Evolutionary conservation across 495 filamentous ascomycete genomes (phyloP).

Genomic region (Hypoxylon intermedium): DNA sequence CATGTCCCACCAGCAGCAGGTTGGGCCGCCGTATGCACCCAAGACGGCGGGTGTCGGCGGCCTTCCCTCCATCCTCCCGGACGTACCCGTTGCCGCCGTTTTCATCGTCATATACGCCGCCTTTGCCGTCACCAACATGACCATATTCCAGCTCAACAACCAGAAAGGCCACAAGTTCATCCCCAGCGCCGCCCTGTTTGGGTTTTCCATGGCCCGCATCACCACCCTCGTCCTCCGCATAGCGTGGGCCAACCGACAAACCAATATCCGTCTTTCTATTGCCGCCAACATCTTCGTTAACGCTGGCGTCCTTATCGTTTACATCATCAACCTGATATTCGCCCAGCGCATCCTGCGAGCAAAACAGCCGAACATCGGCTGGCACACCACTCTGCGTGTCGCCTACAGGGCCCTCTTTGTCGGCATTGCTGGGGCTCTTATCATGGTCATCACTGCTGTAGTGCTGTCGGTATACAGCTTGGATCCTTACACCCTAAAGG

Average conservation of each 20-base stretch:
- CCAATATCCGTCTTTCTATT: slow-evolving; percentile 69
- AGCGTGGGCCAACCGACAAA: slow-evolving; percentile 57
- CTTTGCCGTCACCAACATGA: slow-evolving; percentile 69
- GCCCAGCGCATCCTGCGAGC: slow-evolving; percentile 79
- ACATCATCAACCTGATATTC: slow-evolving; percentile 81
- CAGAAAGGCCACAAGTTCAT: slow-evolving; percentile 72
- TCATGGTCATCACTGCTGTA: slow-evolving; percentile 72
- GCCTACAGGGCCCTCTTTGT: slow-evolving; percentile 65
- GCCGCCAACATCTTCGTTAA: slow-evolving; percentile 77
- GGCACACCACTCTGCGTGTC: slow-evolving; percentile 58
- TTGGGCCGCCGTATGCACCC: slow-evolving; percentile 49
- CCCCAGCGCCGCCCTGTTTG: slow-evolving; percentile 70
- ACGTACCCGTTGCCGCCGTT: slow-evolving; percentile 70
- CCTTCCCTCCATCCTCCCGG: slow-evolving; percentile 59
- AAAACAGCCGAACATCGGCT: slow-evolving; percentile 73
- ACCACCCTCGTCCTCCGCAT: slow-evolving; percentile 71
- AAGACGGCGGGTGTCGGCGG: slow-evolving; percentile 63
- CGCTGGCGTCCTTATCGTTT: slow-evolving; percentile 79
- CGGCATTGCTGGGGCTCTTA: slow-evolving; percentile 64
- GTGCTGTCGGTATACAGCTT: slow-evolving; percentile 73
- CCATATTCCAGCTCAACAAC: slow-evolving; percentile 67
- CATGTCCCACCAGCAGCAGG: slow-evolving; percentile 25
- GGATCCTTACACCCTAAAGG: slow-evolving; percentile 52
- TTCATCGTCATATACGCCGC: slow-evolving; percentile 71
- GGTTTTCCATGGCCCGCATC: slow-evolving; percentile 81